Evolutionary conservation across 2,329 filamentous ascomycete species (phyloP).

Genomic region (Neoarthrinium moseri): DNA sequence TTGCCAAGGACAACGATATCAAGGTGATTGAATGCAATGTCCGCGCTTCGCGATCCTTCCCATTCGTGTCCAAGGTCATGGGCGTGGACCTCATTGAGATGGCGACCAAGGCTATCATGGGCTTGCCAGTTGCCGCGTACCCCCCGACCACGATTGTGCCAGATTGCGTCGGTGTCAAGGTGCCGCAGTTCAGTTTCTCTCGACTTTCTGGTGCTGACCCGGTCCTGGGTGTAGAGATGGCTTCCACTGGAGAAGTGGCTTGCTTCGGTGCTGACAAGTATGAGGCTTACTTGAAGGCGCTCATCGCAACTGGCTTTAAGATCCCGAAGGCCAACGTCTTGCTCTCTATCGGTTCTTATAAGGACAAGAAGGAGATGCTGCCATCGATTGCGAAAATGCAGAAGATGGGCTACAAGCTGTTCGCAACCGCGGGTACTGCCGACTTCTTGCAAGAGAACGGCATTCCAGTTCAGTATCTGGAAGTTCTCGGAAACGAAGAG

Average conservation of each 20-base stretch:
- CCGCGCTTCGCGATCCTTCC: slow-evolving; percentile 91
- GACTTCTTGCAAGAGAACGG: slow-evolving; percentile 95
- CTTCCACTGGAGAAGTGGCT: slow-evolving; percentile 95
- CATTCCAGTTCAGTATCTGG: slow-evolving; percentile 89
- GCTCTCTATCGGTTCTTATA: slow-evolving; percentile 93
- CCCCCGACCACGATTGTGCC: slow-evolving; percentile 73
- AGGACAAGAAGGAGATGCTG: slow-evolving; percentile 97
- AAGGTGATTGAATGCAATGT: slow-evolving; percentile 99
- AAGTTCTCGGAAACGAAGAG: slow-evolving; percentile 75
- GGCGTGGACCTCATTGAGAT: slow-evolving; percentile 96
- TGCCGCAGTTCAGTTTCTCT: slow-evolving; percentile 98
- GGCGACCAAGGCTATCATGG: slow-evolving; percentile 96
- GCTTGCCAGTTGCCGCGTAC: slow-evolving; percentile 77
- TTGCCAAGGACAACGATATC: slow-evolving; percentile 98
- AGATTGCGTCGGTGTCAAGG: slow-evolving; percentile 93
- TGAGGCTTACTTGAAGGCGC: slow-evolving; percentile 94
- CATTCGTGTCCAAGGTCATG: slow-evolving; percentile 98
- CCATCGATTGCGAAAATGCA: slow-evolving; percentile 88
- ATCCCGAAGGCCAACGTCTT: slow-evolving; percentile 94
- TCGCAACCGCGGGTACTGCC: slow-evolving; percentile 92
- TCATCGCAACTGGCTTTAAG: slow-evolving; percentile 94
- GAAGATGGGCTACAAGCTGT: slow-evolving; percentile 90
- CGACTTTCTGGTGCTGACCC: slow-evolving; percentile 94
- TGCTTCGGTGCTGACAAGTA: slow-evolving; percentile 96
- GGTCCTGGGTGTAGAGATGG: slow-evolving; percentile 97